A percentile compares a stretch with the other conserved stretches of the same genome.
Conservation (phyloP, 2,329 filamentous ascomycete genomes). For the Penicillium occitanis region DNA sequence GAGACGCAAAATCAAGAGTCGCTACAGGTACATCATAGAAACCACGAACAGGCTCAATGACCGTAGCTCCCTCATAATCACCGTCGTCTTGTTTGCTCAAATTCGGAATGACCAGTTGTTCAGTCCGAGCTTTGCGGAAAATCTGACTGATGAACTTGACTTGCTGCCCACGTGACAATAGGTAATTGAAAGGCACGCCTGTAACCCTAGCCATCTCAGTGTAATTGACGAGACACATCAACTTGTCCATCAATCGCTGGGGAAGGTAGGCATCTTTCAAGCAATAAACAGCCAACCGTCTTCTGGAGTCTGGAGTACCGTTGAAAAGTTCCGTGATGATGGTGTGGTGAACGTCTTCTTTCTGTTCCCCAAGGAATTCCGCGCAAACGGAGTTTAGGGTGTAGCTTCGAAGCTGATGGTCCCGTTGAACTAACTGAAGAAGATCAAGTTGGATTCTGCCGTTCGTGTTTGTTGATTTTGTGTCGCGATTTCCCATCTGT, state of each 20-base stretch:
- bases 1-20: slow-evolving; percentile 95
- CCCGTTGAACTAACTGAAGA: slow-evolving; percentile 89
- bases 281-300: slow-evolving; percentile 91
- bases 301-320: slow-evolving; percentile 86
- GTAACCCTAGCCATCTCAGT: slow-evolving; percentile 99
- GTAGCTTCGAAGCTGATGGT: slow-evolving; percentile 93
- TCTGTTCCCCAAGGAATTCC: slow-evolving; percentile 93
- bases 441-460: slow-evolving; percentile 90
- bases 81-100: slow-evolving; percentile 72
- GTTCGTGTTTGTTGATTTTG: slow-evolving; percentile 90
- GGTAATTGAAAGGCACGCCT: slow-evolving; percentile 93
- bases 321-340: slow-evolving; percentile 99
- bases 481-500: slow-evolving; percentile 95
- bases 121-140: slow-evolving; percentile 89
- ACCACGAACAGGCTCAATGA: slow-evolving; percentile 90
- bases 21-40: slow-evolving; percentile 96
- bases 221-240: slow-evolving; percentile 98
- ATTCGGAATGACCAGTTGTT: slow-evolving; percentile 93
- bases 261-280: slow-evolving; percentile 96
- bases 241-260: slow-evolving; percentile 91
- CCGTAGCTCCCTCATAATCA: slow-evolving; percentile 95
- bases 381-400: slow-evolving; percentile 95
- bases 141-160: slow-evolving; percentile 97
- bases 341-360: slow-evolving; percentile 97
- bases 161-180: slow-evolving; percentile 89